Evolutionary conservation across 345 rosid species (phyloP), one percentile per base, ranked within the genome.

Genomic region (Gossypium australe): DNA sequence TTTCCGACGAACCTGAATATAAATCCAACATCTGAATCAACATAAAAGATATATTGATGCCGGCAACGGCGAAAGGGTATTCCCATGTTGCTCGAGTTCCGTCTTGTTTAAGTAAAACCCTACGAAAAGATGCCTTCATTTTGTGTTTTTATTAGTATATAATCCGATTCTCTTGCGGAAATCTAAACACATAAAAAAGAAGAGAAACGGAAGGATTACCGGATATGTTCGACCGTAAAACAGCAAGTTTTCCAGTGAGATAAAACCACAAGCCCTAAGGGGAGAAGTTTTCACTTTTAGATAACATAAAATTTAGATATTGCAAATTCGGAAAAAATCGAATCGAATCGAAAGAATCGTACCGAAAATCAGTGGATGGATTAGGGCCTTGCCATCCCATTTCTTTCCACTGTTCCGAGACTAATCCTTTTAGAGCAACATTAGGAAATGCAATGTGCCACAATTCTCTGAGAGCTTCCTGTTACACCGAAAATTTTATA

Each of bases 331-430:
- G 7, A 34, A 34, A 34, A 0, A 75, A 65, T 7, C 63, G 76
- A 75, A 65, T 7, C 69, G 76, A 16, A 55, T n/a, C 55, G 62
- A 49, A 57, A 43, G 73, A 75, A 65, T 7, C 69, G 76, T 76
- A 94, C 98, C 98, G 90, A 73, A 95, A 95, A 85, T 95, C 99
- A 22, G 98, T 95, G n/a, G 97, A 90, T 43, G 99, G 99, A 85
- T 93, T 95, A 71, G 87, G 82, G 78, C 99, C 99, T 85, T 95
- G 99, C 99, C 99, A 95, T 58, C 99, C 99, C 99, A 95, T 95
- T 11, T 93, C 97, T 86, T 95, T 93, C 99, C 99, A 95, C 68
- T 95, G 99, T 79, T 91, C 96, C 43, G 98, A 88, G 67, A 95
- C 86, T 81, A 95, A 71, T 77, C 96, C 92, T 56, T 73, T 84